Conservation (phyloP, 371 early-diverging fungal species). For the Mortierella sp. region DNA sequence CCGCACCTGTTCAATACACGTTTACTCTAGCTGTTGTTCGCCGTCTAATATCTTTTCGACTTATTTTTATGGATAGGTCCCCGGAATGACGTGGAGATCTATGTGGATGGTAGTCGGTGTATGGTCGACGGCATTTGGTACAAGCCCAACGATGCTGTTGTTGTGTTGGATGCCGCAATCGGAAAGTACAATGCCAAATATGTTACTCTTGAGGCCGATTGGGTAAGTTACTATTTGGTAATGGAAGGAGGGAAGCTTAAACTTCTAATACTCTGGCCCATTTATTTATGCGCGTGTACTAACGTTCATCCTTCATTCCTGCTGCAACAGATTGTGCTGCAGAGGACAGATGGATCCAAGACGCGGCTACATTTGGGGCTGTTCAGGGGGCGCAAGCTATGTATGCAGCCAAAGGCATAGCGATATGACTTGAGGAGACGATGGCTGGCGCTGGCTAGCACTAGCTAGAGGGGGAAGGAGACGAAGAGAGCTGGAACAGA, state of each 20-base stretch:
- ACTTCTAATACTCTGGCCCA: background rate
- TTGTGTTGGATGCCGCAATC: constrained; percentile 48
- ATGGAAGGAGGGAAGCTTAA: no score
- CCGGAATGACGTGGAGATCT: constrained; percentile 47
- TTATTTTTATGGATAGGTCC: constrained; percentile 1
- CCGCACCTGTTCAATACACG: background rate
- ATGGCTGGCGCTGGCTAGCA: background rate
- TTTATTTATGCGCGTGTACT: background rate
- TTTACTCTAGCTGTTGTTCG: background rate
- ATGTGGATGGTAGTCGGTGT: constrained; percentile 49
- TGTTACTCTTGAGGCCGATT: constrained; percentile 32
- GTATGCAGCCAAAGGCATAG: constrained; percentile 53
- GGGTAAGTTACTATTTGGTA: constrained; percentile 25
- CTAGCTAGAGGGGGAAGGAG: background rate
- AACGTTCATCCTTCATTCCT: background rate
- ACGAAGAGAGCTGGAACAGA: background rate
- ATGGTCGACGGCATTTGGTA: constrained; percentile 57
- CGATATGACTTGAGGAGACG: background rate
- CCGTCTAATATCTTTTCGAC: background rate
- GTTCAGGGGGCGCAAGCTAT: constrained; percentile 46
- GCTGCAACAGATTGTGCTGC: constrained; percentile 42
- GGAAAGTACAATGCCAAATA: constrained; percentile 57
- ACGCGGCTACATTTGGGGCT: constrained; percentile 43
- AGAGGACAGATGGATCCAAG: constrained; percentile 51
- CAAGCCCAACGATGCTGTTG: constrained; percentile 44